Evolutionary conservation across 169 alveolate genomes (phyloP).

Genomic region (Plasmodium blacklocki): DNA sequence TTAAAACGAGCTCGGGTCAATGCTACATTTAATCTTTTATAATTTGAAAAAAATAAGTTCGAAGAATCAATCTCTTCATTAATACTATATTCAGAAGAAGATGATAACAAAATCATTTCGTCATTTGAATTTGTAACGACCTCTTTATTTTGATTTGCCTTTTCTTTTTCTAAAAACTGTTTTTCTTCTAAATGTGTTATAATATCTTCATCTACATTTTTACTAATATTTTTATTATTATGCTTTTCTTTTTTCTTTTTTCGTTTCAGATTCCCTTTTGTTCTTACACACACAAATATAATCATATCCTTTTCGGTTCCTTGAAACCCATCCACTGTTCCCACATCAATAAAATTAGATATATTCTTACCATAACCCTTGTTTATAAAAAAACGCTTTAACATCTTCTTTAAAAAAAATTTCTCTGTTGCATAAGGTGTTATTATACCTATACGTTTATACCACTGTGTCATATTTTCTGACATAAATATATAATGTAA

Average conservation of each 20-base stretch:
- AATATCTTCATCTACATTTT: not conserved
- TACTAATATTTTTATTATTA: not conserved
- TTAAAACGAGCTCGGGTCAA: conserved; percentile 94
- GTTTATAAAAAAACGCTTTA: conserved; percentile 57
- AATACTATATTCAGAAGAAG: conserved; percentile 11
- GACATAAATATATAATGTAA: conserved; percentile 76
- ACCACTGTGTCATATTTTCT: conserved; percentile 59
- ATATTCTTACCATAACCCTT: conserved; percentile 35
- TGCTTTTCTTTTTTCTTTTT: conserved; percentile 29
- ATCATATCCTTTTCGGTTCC: conserved; percentile 98
- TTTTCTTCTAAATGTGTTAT: not conserved
- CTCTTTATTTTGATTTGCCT: not conserved
- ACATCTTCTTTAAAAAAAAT: conserved; percentile 66
- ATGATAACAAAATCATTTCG: not conserved
- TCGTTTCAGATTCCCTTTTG: conserved; percentile 81
- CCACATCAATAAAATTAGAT: conserved; percentile 90
- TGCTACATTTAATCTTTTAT: conserved; percentile 96
- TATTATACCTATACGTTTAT: conserved; percentile 82
- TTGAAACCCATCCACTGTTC: conserved; percentile 99
- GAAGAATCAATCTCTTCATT: conserved; percentile 45
- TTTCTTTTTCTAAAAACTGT: too few relatives aligned
- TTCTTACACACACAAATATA: conserved; percentile 93
- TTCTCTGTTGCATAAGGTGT: conserved; percentile 86
- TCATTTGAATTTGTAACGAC: not conserved
- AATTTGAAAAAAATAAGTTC: conserved; percentile 89